Base-by-base conservation (phyloP, 805 yeast species). In the Metschnikowia gelsemii region DNA sequence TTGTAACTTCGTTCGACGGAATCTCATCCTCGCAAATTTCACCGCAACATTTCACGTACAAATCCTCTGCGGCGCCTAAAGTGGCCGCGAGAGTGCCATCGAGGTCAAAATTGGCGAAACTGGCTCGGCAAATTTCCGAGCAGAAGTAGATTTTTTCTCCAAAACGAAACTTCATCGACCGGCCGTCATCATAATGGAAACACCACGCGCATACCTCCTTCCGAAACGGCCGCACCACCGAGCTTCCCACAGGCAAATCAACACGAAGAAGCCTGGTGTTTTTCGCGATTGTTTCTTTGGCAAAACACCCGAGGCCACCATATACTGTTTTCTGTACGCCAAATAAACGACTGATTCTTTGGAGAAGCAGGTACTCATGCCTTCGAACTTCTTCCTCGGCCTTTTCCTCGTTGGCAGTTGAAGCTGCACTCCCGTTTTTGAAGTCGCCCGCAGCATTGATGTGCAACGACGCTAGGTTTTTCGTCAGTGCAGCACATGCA, bases 251-350 rank as follows among this genome's bases (percentile, higher is more conserved):
- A 0, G 82, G 79, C 2, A 56, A 41, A 3, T 54, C 45, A 13
- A 76, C 72, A 7, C 33, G 42, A 28, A 75, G 61, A 3, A 82
- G 59, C 0, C 56, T 50, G 0, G 77, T 68, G 7, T 67, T 76
- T 24, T 56, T 51, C 11, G 68, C 59, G 11, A 82, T 72, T n/a
- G 53, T 43, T 2, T 24, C 21, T 0, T 43, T 49, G 8, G 85
- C 75, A 54, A 76, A 80, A 49, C 83, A 79, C 1, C 85, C 86
- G 41, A 86, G 64, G n/a, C 85, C 84, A 4, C 77, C 71, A 39
- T 73, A 75, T 29, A 59, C 56, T 3, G 82, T 77, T 27, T 61
- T 56, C 3, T 52, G 45, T 1, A 73, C 66, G 5, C 50, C 53
- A 45, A 72, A 71, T 12, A 38, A 27, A 3, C 41, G 40, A 26